These are phyloP conservation scores for Geranium brycei DNA, from an alignment of 345 rosid genomes.

Conservation along the genomic window DNA sequence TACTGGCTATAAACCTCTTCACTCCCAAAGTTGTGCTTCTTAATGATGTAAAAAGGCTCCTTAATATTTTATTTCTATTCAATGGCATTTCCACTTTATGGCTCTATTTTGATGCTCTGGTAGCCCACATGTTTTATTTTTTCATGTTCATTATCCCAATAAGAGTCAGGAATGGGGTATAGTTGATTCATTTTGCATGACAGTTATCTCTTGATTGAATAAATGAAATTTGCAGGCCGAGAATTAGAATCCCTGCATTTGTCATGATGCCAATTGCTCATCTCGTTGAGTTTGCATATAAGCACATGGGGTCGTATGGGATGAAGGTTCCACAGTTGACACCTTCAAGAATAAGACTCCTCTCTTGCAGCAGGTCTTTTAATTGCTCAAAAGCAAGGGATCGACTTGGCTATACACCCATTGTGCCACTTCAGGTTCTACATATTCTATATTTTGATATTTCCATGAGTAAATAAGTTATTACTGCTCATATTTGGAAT, in stretches of 20 bases:
- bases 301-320: slow-evolving; percentile 62
- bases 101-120: no score
- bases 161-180: slow-evolving; percentile 2
- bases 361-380: slow-evolving; percentile 68
- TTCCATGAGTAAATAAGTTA: not conserved
- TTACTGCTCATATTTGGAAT: not conserved
- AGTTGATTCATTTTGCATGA: slow-evolving; percentile 4
- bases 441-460: slow-evolving; percentile 8
- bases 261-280: slow-evolving; percentile 76
- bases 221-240: slow-evolving; percentile 56
- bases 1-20: no score
- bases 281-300: slow-evolving; percentile 54
- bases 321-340: slow-evolving; percentile 85
- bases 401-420: slow-evolving; percentile 63
- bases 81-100: no score
- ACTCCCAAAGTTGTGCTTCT: no score
- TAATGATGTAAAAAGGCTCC: no score
- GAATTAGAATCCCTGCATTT: slow-evolving; percentile 64
- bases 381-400: slow-evolving; percentile 71
- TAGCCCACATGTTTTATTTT: not conserved
- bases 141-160: not conserved
- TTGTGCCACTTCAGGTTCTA: slow-evolving; percentile 68
- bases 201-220: slow-evolving; percentile 11
- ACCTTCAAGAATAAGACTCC: slow-evolving; percentile 82
- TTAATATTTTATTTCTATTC: no score